Base-by-base conservation (phyloP, 108 stramenopile species). In the Mediolabrus comicus region DNA sequence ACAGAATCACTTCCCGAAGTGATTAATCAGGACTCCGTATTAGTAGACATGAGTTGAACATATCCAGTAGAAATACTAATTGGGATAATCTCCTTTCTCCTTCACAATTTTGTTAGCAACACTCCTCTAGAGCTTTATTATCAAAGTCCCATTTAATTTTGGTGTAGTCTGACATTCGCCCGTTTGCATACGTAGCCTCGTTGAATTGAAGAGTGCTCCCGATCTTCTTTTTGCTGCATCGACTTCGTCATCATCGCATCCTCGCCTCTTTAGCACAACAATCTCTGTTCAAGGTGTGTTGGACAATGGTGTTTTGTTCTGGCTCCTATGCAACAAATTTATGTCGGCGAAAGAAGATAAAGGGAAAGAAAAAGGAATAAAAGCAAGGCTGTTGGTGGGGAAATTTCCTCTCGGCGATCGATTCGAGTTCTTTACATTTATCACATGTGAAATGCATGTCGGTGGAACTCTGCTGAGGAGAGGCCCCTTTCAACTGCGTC, bases 101-200 rank as follows among this genome's bases (percentile, higher is more conserved):
- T 5, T 1, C 22, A 2, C 22, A 49, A 24, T 3, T 24, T 49
- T 49, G 46, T 24, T 19, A 49, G 46, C 46, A 19, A 6, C 19
- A 0, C 9, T 49, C 16, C 10, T 17, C 0, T 4, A 17, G 17
- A 43, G n/a, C n/a, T n/a, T n/a, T 12, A 4, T 49, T 22, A 17
- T 8, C 7, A 3, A 22, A 0, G 46, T 49, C 46, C 46, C 46
- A 49, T n/a, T 49, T 49, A 22, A 3, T 1, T 49, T 2, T 3
- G 3, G 7, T 49, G 19, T 49, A 22, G 46, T 49, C 46, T 49
- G 46, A n/a, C 8, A 9, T 7, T 49, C 46, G 46, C 46, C 46
- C 46, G 46, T 49, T 22, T 49, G 46, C 46, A 49, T 49, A 49
- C 46, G 46, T 49, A 49, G 46, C 46, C 46, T 49, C 46, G 46